Conservation (phyloP, 495 filamentous ascomycete genomes). For the Penicillium tannophilum region DNA sequence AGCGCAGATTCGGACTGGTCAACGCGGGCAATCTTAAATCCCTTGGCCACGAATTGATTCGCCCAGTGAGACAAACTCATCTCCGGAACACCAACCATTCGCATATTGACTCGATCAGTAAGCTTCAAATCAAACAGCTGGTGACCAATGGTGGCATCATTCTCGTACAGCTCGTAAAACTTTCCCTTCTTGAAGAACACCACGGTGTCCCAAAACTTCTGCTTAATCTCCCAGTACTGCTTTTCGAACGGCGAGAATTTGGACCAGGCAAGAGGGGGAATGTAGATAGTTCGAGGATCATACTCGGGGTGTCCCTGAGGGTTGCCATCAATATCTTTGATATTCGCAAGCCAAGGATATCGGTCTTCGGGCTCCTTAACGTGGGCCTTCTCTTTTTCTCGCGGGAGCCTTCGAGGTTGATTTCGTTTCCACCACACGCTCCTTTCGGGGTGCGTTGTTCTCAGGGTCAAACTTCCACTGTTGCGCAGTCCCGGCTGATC, state of each 20-base stretch:
- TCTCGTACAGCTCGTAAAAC: slow-evolving; percentile 98
- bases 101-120: slow-evolving; percentile 98
- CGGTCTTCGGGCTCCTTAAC: slow-evolving; percentile 77
- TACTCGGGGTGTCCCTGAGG: slow-evolving; percentile 82
- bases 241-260: slow-evolving; percentile 94
- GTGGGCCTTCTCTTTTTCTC: slow-evolving; percentile 77
- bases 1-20: slow-evolving; percentile 95
- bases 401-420: slow-evolving; percentile 46
- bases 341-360: slow-evolving; percentile 86
- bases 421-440: slow-evolving; percentile 42
- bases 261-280: slow-evolving; percentile 74
- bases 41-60: slow-evolving; percentile 91
- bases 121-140: slow-evolving; percentile 98
- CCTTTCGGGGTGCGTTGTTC: slow-evolving; percentile 62
- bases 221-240: slow-evolving; percentile 99
- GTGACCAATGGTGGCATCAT: slow-evolving; percentile 95
- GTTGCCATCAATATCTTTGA: slow-evolving; percentile 80
- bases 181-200: slow-evolving; percentile 99
- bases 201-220: slow-evolving; percentile 94
- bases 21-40: slow-evolving; percentile 93
- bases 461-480: slow-evolving; percentile 88
- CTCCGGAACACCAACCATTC: slow-evolving; percentile 94
- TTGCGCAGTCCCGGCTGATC: slow-evolving; percentile 71
- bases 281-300: slow-evolving; percentile 87
- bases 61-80: slow-evolving; percentile 89